These are phyloP conservation scores for Lasiodiplodia hormozganensis DNA, from an alignment of 2,329 filamentous ascomycete species.

Conservation along the genomic window DNA sequence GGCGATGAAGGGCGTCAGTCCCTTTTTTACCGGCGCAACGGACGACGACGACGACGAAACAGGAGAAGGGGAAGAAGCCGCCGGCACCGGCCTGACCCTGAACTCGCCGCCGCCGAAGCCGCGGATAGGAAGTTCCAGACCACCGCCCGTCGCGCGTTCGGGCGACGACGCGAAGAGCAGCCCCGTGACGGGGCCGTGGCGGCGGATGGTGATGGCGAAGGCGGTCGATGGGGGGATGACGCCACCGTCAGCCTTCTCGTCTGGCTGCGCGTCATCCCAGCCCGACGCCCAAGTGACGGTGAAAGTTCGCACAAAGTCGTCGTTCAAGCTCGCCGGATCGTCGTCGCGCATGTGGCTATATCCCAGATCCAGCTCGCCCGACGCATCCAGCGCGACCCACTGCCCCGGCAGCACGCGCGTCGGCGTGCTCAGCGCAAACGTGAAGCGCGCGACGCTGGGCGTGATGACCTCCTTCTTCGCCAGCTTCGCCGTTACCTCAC, in stretches of 20 bases:
- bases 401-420: constrained; percentile 71
- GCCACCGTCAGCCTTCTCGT: neutral
- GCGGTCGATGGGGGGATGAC: neutral
- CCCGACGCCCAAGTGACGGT: constrained; percentile 72
- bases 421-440: constrained; percentile 55
- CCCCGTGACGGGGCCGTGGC: constrained; percentile 68
- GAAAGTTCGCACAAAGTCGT: constrained; percentile 84
- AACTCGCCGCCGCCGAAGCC: constrained; percentile 79
- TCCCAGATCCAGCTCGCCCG: constrained; percentile 70
- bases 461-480: constrained; percentile 66
- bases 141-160: constrained; percentile 20
- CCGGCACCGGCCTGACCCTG: constrained; percentile 30
- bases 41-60: too few species aligned
- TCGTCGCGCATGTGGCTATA: constrained; percentile 86
- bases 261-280: constrained; percentile 2
- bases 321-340: constrained; percentile 80
- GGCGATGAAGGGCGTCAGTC: constrained; percentile 67
- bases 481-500: constrained; percentile 59
- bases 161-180: constrained; percentile 61
- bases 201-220: constrained; percentile 75
- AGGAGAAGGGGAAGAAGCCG: too few species aligned
- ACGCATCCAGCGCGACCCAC: constrained; percentile 78
- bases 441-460: constrained; percentile 71
- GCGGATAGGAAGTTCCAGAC: constrained; percentile 69
- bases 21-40: too few species aligned